Conservation (phyloP, 2,329 filamentous ascomycete genomes). For the Diaporthe sp. region DNA sequence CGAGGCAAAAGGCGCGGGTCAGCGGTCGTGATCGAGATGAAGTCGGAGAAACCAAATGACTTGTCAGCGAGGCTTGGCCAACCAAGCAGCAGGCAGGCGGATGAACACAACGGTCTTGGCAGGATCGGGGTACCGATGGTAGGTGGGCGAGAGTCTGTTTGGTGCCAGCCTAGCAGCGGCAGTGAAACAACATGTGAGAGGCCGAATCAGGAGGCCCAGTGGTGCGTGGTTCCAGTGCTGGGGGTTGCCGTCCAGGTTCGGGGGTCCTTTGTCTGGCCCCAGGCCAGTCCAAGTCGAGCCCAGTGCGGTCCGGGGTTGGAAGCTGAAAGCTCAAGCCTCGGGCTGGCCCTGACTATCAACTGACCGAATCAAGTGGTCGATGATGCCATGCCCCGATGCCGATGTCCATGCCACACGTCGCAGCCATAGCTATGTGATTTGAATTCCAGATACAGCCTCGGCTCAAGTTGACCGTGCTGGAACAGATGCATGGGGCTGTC, state of each 20-base stretch:
- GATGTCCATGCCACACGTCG: not conserved
- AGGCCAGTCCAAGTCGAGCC: conserved; percentile 24
- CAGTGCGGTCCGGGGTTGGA: conserved; percentile 22
- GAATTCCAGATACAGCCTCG: not conserved
- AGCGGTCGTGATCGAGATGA: conserved; percentile 29
- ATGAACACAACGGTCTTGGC: conserved; percentile 34
- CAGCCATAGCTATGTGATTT: not conserved
- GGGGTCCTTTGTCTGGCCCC: conserved; percentile 1
- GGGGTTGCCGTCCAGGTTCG: conserved; percentile 9
- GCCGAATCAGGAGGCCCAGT: conserved; percentile 23
- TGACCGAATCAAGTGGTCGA: not conserved
- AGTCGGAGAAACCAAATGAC: conserved; percentile 33
- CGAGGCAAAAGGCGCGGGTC: conserved; percentile 30
- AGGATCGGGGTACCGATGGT: conserved; percentile 9
- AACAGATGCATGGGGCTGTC: conserved; percentile 1
- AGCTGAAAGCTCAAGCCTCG: conserved; percentile 20
- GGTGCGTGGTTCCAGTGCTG: conserved; percentile 23
- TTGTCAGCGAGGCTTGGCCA: conserved; percentile 34
- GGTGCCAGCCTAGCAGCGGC: conserved; percentile 29
- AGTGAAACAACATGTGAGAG: conserved; percentile 35
- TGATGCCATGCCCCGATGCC: conserved; percentile 2
- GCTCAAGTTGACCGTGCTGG: conserved; percentile 17
- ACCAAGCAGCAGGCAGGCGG: conserved; percentile 31
- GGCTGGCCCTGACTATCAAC: conserved; percentile 16
- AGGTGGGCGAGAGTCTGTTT: conserved; percentile 13